Evolutionary conservation across 2,329 filamentous ascomycete genomes (phyloP), one percentile per base, ranked within the genome.

Genomic region (Exserohilum turcica): DNA sequence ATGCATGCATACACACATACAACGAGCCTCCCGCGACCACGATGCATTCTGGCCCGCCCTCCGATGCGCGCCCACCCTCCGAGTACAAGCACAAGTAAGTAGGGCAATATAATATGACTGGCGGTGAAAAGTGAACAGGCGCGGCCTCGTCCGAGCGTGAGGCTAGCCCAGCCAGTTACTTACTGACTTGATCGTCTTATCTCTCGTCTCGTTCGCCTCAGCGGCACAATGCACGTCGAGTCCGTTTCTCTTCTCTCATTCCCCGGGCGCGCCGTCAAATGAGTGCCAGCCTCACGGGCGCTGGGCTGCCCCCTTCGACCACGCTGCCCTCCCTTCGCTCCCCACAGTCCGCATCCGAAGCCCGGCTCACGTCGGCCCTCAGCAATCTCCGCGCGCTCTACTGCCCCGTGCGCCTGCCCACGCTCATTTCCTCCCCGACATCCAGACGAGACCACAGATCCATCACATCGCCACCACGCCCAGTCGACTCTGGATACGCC

Each of bases 401-500:
- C 46, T 73, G 71, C 39, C 71, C 71, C 19, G 53, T 74, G 28
- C 71, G 71, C 27, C 43, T 73, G 24, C 70, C 71, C 1, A 47
- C 44, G 29, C 31, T 56, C 3, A 45, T 68, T 18, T 45, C 60
- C 12, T 63, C 54, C 12, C 44, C 54, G 21, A 58, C 32, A 3
- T 31, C 31, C 15, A 52, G 46, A 45, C 57, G 48, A 33, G 59
- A 56, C 37, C 54, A 57, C 42, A 61, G 47, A n/a, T 48, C 60
- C 5, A 55, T 43, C 8, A 60, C 48, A 6, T 60, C 60, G n/a
- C 65, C 63, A 12, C 65, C 65, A 7, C 37, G 52, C 9, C 65
- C 59, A 3, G 66, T 61, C 1, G 72, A 74, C 43, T 74, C 72
- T 24, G 72, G 72, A 40, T 74, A 74, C 37, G 71, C 58, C 6